phyloP scores from a whole-genome alignment of 2,329 filamentous ascomycete species.

The Neurospora sp. region DNA sequence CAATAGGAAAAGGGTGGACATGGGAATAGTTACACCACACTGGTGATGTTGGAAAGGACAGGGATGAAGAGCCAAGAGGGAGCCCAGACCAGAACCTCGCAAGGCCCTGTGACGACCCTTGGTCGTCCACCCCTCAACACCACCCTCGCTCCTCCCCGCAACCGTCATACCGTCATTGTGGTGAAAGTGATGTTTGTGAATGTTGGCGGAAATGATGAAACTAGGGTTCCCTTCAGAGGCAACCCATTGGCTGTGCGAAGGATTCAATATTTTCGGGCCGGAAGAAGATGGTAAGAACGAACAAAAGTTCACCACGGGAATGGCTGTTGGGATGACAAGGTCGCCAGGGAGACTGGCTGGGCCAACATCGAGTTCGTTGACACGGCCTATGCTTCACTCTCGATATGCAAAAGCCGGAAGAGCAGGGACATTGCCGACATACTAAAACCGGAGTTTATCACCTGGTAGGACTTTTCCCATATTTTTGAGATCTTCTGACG shows the following conservation, averaged over 20 bases:
- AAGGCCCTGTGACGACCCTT: not conserved
- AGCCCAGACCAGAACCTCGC: not conserved
- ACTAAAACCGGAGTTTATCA: not conserved
- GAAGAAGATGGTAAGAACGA: not conserved
- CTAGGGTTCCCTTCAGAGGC: conserved; percentile 6
- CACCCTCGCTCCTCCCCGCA: not conserved
- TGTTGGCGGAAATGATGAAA: conserved; percentile 11
- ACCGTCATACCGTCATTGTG: not conserved
- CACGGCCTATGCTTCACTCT: not conserved
- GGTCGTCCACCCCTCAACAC: not conserved
- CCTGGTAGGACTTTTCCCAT: not conserved
- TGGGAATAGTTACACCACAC: not conserved
- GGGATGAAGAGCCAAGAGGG: not conserved
- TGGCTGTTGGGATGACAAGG: not conserved
- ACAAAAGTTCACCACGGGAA: not conserved
- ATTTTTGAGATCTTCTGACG: not conserved
- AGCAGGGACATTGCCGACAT: not conserved
- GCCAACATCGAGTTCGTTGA: not conserved
- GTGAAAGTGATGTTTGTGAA: not conserved
- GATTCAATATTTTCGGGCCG: not conserved
- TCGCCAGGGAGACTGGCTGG: not conserved
- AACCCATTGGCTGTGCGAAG: conserved; percentile 9
- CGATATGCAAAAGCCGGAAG: not conserved
- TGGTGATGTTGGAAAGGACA: not conserved
- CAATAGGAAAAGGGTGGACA: not conserved